Evolutionary conservation across 2,329 filamentous ascomycete species (phyloP), one percentile per base, ranked within the genome.

Genomic region (Talaromyces marneffei): DNA sequence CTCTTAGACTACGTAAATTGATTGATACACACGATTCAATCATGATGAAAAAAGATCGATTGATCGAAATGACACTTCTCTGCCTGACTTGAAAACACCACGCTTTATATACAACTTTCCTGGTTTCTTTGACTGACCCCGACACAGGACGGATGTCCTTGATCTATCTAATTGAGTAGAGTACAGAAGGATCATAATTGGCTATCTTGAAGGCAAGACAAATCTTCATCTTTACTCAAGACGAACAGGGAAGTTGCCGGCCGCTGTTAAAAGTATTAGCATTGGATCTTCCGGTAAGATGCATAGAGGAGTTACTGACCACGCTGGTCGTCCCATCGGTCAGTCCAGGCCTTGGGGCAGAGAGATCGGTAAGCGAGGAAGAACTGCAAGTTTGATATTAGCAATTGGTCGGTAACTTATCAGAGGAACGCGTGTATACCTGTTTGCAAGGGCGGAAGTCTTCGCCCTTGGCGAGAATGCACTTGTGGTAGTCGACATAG

Each of bases 401-500:
- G 48, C 48, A 33, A 31, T n/a, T 52, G 10, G 3, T 33, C 48
- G 10, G 18, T 2, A 27, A 23, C 8, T n/a, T 18, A 18, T 14
- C 7, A 31, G n/a, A n/a, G 23, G 3, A 16, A 50, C 18, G 1
- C 29, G n/a, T 52, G 18, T 40, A 37, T 50, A 96, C 92, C 89
- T 97, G 92, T 75, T 88, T 89, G 89, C 93, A 97, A 68, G 93
- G 93, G 72, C 90, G 88, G 79, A 97, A 97, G 77, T 97, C 92
- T 84, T 97, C 93, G 80, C 93, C 93, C 87, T 97, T 97, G 81
- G 92, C 93, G 77, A 88, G 83, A 80, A 97, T 92, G 85, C 94
- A 99, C 87, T 99, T 99, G 88, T 99, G 91, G 86, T 99, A 97
- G 81, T 99, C 94, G 83, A 99, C 94, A 82, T 99, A 99, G 87